Base-by-base conservation (phyloP, 169 alveolate species). In the Plasmodium gallinaceum region DNA sequence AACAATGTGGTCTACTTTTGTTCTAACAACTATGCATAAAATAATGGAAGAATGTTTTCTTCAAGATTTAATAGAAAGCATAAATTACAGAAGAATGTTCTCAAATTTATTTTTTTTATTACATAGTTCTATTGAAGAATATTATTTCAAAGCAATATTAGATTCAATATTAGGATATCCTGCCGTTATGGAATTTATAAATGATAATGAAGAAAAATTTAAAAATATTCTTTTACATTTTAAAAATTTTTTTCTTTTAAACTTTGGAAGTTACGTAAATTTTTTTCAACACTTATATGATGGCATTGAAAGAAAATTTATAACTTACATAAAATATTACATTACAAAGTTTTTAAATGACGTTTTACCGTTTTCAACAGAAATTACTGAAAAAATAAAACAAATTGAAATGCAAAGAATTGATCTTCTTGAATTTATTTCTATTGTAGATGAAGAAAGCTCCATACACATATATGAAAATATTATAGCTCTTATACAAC, bases 241-340 rank as follows among this genome's bases (percentile, higher is more conserved):
- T 70, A 86, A 70, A 58, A 60, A 54, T 32, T 70, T 86, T 16
- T 60, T 86, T 65, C 58, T 86, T 16, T 37, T 86, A 37, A 86
- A 86, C 39, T 86, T 71, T 86, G 92, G 88, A 16, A 86, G 68
- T 14, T 46, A 45, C 71, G 54, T 86, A 22, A 86, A 86, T 72
- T 45, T 86, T 45, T 71, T 86, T 45, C 92, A 71, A 64, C 88
- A 71, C 37, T 18, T 86, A 54, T 86, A 86, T 65, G 92, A 86
- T 48, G 58, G 24, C n/a, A 71, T 86, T 60, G 92, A 71, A 46
- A 61, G 16, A 16, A 86, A 86, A 57, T 54, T 71, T 5, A n/a
- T 86, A 39, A 48, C 88, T 0, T 71, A 86, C 52, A 24, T 86
- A 39, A 86, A 86, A 58, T 86, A 86, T 61, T 69, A 48, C 42